Base-by-base conservation (phyloP, 805 yeast genomes). In the Candida ovalis region DNA sequence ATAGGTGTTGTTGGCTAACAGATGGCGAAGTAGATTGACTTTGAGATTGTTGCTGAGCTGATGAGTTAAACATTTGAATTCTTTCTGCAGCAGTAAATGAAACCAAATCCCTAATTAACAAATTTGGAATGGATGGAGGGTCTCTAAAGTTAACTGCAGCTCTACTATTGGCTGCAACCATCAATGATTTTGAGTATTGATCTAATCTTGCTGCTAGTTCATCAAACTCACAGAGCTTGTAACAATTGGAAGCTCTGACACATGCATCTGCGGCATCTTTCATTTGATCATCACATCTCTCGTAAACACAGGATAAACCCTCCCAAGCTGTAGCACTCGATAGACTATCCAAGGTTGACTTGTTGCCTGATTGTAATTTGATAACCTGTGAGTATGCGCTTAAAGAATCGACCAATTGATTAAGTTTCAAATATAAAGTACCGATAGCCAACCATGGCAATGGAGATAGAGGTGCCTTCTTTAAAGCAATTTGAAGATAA, bases 371-470 rank as follows among this genome's bases (percentile, higher is more conserved):
- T 53, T 75, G 76, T 10, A 80, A 60, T 41, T 81, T 68, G 18
- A 82, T 73, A 2, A 86, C 87, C 59, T 82, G 86, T 0, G 86
- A 77, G 58, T 80, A 83, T 2, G 88, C 87, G 5, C 83, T 81
- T 44, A 83, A 66, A 0, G 88, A 82, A 57, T 83, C 88, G 3
- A 81, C 77, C 22, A 83, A 61, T 61, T 83, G 88, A 41, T 77
- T 78, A 53, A 81, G 66, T 51, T 74, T 74, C 47, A 83, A 62
- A 56, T 82, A 82, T 43, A 84, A 67, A 12, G 78, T 73, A 3
- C 87, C 90, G 25, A 82, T 80, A 0, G 84, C 80, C 30, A 83
- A 64, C 90, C 88, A 83, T 2, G 84, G 77, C 43, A 80, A 67
- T n/a, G 86, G 80, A 13, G 75, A 73, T 15, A 67, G 63, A 18